Evolutionary conservation across 2,329 filamentous ascomycete species (phyloP).

Genomic region (Claviceps sp.): DNA sequence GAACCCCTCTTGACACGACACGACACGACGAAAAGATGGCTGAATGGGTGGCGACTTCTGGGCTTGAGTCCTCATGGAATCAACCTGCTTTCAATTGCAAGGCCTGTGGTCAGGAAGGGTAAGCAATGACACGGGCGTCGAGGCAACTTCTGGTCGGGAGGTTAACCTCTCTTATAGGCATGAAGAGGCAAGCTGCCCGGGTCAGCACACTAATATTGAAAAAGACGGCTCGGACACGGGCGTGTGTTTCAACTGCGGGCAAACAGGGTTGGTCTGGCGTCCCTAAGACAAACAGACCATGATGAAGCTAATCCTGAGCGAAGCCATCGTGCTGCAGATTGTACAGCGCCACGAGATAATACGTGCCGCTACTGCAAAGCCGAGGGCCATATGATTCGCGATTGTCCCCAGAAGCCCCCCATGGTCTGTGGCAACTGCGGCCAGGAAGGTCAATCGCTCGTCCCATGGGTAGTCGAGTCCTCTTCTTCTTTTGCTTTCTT

Average conservation of each 20-base stretch:
- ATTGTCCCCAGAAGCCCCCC: conserved; percentile 49
- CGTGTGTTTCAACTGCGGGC: conserved; percentile 25
- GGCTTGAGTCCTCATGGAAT: conserved; percentile 1
- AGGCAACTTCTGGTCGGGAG: neutral
- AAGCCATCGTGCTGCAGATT: conserved; percentile 22
- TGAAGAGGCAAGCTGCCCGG: conserved; percentile 5
- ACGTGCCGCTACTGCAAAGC: conserved; percentile 34
- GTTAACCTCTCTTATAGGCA: conserved; percentile 2
- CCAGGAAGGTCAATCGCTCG: conserved; percentile 33
- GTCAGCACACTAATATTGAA: conserved; percentile 2
- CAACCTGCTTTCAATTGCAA: conserved; percentile 1
- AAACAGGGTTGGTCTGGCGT: conserved; percentile 17
- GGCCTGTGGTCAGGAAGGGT: conserved; percentile 7
- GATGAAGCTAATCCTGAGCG: conserved; percentile 2
- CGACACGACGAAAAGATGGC: conserved; percentile 1
- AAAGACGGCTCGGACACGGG: conserved; percentile 10
- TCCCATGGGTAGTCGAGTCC: conserved; percentile 8
- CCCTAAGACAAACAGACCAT: neutral
- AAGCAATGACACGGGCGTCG: neutral
- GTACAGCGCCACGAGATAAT: conserved; percentile 19
- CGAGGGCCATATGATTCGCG: conserved; percentile 40
- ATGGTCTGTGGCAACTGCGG: conserved; percentile 48
- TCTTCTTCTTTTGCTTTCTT: neutral
- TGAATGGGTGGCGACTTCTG: neutral
- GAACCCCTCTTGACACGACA: neutral